Evolutionary conservation across 352 stramenopile genomes (phyloP).

Genomic region (Detonula confervacea): DNA sequence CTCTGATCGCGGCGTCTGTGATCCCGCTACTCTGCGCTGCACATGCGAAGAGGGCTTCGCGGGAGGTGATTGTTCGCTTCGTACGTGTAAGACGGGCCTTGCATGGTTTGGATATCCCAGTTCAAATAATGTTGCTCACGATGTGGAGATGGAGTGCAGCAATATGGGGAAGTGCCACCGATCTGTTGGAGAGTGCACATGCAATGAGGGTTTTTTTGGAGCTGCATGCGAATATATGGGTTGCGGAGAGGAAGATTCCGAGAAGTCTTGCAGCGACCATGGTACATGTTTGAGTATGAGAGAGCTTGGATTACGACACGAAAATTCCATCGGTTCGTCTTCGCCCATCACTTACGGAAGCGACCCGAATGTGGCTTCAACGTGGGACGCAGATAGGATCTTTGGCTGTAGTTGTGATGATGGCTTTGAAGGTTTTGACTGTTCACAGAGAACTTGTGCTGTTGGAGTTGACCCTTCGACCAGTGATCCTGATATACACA

Average conservation of each 20-base stretch:
- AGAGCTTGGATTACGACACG: conserved; percentile 46
- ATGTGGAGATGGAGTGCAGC: conserved; percentile 88
- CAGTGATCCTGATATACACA: conserved; percentile 86
- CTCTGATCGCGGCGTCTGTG: conserved; percentile 75
- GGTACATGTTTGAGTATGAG: conserved; percentile 63
- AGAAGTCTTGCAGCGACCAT: conserved; percentile 64
- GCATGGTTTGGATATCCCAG: conserved; percentile 85
- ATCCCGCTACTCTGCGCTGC: conserved; percentile 63
- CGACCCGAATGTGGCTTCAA: conserved; percentile 68
- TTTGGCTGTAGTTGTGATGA: conserved; percentile 90
- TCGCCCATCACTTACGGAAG: conserved; percentile 78
- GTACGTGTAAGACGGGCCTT: conserved; percentile 83
- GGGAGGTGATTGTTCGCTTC: conserved; percentile 88
- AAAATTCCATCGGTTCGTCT: conserved; percentile 59
- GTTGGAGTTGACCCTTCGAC: conserved; percentile 88
- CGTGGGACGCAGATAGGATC: conserved; percentile 85
- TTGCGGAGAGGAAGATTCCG: conserved; percentile 37
- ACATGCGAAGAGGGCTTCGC: conserved; percentile 89
- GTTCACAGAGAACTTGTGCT: conserved; percentile 87
- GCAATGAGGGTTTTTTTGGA: conserved; percentile 89
- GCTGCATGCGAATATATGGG: conserved; percentile 85
- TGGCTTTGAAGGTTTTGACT: conserved; percentile 88
- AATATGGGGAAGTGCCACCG: conserved; percentile 88
- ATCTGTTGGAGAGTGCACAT: conserved; percentile 85
- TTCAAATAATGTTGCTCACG: conserved; percentile 61